These are phyloP conservation scores for Colletotrichum abscissum DNA, from an alignment of 2,329 filamentous ascomycete species.

Conservation along the genomic window DNA sequence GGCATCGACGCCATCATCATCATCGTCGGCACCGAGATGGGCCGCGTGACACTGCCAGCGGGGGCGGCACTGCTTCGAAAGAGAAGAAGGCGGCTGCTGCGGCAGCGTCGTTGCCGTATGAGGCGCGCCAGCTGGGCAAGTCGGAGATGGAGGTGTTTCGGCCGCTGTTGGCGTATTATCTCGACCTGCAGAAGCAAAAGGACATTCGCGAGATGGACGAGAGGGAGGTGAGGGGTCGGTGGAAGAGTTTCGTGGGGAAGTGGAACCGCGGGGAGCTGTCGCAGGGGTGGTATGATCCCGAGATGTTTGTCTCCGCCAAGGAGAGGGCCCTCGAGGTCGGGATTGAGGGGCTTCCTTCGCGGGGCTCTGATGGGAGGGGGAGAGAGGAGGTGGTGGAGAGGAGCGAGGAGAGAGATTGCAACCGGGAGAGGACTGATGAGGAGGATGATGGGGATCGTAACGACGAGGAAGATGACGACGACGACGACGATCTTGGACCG, in stretches of 20 bases:
- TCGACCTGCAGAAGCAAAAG: conserved; percentile 87
- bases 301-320: conserved; percentile 63
- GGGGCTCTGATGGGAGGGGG: background rate
- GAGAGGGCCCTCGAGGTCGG: conserved; percentile 39
- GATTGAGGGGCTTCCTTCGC: background rate
- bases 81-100: conserved; percentile 17
- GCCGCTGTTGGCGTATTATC: conserved; percentile 83
- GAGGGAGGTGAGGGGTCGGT: conserved; percentile 82
- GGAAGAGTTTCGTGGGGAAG: conserved; percentile 92
- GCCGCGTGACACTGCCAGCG: background rate
- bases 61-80: background rate
- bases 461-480: conserved; percentile 57
- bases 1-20: conserved; percentile 31
- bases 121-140: conserved; percentile 74
- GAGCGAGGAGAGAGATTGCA: background rate
- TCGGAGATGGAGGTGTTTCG: conserved; percentile 74
- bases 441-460: conserved; percentile 42
- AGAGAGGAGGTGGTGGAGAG: conserved; percentile 36
- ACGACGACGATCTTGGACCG: conserved; percentile 72
- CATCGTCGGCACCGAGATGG: conserved; percentile 27
- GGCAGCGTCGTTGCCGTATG: conserved; percentile 66
- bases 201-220: conserved; percentile 76
- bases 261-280: conserved; percentile 93
- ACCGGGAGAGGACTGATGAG: conserved; percentile 32
- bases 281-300: conserved; percentile 93